Evolutionary conservation across 1,284 basidiomycete genomes (phyloP), one percentile per base, ranked within the genome.

Genomic region (Sanghuangporus sanghuang): DNA sequence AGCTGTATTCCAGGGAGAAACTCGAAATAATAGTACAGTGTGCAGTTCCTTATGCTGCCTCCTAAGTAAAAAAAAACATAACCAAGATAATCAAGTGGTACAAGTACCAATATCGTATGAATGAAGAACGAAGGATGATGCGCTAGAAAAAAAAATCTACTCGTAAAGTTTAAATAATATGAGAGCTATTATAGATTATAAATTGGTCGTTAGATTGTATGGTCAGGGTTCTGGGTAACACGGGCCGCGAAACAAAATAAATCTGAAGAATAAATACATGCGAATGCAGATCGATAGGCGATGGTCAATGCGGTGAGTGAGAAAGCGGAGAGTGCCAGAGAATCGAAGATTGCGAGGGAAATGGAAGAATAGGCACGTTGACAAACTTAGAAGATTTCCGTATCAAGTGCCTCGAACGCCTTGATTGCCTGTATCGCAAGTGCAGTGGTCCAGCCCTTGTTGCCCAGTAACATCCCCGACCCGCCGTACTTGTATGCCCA

Each of bases 401-500:
- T 49, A 38, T 61, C 64, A n/a, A 61, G 59, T 7, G 59, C 46
- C 54, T 65, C 61, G 32, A 59, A 62, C 14, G 62, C 49, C 50
- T 67, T 46, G 46, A 67, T 66, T 11, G 68, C 66, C 50, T 66
- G 62, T 42, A 66, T 57, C n/a, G 68, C 68, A 48, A 68, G 60
- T 32, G 66, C 66, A 18, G 68, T 68, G 14, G 67, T 61, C 54
- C 66, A 61, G 36, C 68, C 68, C 36, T 64, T 57, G 59, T 67
- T 66, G 23, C 64, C 66, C 32, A 68, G 62, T 14, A 65, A 44
- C 48, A 68, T 61, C 11, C 64, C 66, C 52, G 65, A 62, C 21
- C 64, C 62, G n/a, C 66, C 66, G 54, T 66, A 67, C 55, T 64
- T 67, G 61, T 65, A 68, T 16, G 66, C 53, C 63, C 64, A 66